phyloP scores from a whole-genome alignment of 257 asterid genomes.

The Verbena officinalis region DNA sequence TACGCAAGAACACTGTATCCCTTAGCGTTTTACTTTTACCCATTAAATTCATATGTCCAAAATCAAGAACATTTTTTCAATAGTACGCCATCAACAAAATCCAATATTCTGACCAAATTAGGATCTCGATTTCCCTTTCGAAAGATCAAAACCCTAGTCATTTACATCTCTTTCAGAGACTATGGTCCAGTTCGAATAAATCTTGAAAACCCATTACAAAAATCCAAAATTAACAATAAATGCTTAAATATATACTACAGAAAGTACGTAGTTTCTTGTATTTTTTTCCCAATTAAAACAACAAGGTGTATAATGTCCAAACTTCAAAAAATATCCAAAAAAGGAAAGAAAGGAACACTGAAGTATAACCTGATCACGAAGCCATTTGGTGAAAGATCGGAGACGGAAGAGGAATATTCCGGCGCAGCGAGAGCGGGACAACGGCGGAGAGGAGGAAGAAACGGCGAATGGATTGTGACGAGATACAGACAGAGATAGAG shows the following conservation, averaged over 20 bases:
- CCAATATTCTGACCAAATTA: constrained; percentile 1
- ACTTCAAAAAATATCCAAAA: not conserved
- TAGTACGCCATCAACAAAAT: constrained; percentile 5
- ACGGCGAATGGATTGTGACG: constrained; percentile 29
- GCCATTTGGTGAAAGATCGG: constrained; percentile 35
- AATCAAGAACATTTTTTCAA: constrained; percentile 17
- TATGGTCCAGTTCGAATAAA: not conserved
- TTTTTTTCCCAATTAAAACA: not conserved
- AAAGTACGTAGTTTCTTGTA: not conserved
- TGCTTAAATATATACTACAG: not conserved
- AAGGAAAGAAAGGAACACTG: not conserved
- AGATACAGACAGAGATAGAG: constrained; percentile 16
- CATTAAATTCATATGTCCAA: constrained; percentile 8
- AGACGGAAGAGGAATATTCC: constrained; percentile 24
- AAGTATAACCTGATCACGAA: constrained; percentile 37
- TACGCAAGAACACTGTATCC: not conserved
- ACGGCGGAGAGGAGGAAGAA: constrained; percentile 29
- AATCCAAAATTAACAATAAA: constrained; percentile 19
- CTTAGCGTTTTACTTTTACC: not conserved
- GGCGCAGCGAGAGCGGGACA: constrained; percentile 22
- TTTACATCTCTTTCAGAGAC: constrained; percentile 10
- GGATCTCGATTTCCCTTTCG: constrained; percentile 11
- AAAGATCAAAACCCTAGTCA: constrained; percentile 38
- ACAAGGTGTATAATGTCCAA: not conserved
- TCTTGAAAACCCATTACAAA: constrained; percentile 15